Base-by-base conservation (phyloP, 106 monocot species). In the Apostasia ramifera region DNA sequence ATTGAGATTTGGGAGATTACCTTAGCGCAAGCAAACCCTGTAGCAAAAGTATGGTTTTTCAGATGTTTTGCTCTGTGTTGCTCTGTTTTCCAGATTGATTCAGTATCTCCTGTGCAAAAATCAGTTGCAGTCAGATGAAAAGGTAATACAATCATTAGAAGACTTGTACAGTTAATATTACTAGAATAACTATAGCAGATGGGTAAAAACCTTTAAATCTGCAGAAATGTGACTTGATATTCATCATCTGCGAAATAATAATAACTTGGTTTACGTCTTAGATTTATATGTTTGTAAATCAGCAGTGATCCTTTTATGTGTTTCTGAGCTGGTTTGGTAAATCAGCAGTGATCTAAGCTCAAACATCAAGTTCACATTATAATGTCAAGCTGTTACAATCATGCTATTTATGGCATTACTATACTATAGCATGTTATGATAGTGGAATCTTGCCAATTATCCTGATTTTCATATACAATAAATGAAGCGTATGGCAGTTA, bases 71-170 rank as follows among this genome's bases (percentile, higher is more conserved):
- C 73, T 86, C 95, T 86, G 46, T 86, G 66, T 57, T 75, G 80
- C 59, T 91, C 90, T 74, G 84, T 84, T 73, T 82, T 78, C 95
- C 88, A 95, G 43, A 95, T 80, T 68, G 88, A 77, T 53, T 84
- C 67, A 47, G 86, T 71, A 82, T 95, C 91, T 47, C 95, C 95
- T 95, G 85, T 10, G 44, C 53, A 71, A 74, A 62, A 1, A 71
- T 49, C 66, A 12, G 8, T 57, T 65, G 14, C 45, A 13, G 46
- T 54, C 40, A 56, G 4, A 14, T 56, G 14, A 13, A 56, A 56
- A 56, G 56, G 56, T 56, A 4, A 56, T 50, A 50, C 7, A 64
- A 48, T 10, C 2, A 9, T 41, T 8, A 53, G 45, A 2, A 53
- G 26, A 7, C 38, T 63, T 63, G 1, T 8, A 60, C 57, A 9